phyloP scores from a whole-genome alignment of 371 early-diverging fungal species.

The Amoeboaphelidium occidentale region DNA sequence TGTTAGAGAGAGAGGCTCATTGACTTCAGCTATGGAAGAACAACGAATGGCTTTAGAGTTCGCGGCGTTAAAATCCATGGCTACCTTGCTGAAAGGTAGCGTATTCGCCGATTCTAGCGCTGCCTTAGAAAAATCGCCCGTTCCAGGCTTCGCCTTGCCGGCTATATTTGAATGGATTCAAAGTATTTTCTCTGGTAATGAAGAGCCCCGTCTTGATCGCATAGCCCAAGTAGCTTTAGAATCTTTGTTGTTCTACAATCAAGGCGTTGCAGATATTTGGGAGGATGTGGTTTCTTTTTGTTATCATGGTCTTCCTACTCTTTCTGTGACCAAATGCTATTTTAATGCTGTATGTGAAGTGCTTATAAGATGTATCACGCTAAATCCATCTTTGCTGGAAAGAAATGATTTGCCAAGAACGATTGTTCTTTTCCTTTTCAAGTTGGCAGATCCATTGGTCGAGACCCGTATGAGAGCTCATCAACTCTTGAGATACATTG shows the following conservation, averaged over 20 bases:
- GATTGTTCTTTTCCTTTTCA: conserved; percentile 51
- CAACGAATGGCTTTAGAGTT: conserved; percentile 46
- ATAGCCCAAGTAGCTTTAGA: conserved; percentile 21
- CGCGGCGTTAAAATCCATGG: conserved; percentile 65
- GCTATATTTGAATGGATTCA: conserved; percentile 34
- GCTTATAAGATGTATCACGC: conserved; percentile 12
- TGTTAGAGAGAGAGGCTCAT: conserved; percentile 27
- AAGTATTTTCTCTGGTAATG: conserved; percentile 35
- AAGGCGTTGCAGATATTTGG: conserved; percentile 28
- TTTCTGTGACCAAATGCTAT: conserved; percentile 36
- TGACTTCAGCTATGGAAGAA: conserved; percentile 40
- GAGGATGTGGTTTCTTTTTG: conserved; percentile 40
- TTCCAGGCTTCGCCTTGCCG: conserved; percentile 16
- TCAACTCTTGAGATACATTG: conserved; percentile 39
- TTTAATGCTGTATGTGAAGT: conserved; percentile 46
- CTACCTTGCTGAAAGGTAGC: conserved; percentile 50
- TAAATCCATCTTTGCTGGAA: conserved; percentile 1
- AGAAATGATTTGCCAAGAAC: conserved; percentile 10
- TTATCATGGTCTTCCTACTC: conserved; percentile 33
- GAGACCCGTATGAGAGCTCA: conserved; percentile 50
- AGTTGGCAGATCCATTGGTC: conserved; percentile 44
- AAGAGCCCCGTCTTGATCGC: no score
- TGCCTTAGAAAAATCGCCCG: no score
- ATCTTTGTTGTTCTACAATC: conserved; percentile 38
- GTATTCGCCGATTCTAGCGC: conserved; percentile 7